Evolutionary conservation across 345 rosid genomes (phyloP), one percentile per base, ranked within the genome.

Genomic region (Stellera chamaejasme): DNA sequence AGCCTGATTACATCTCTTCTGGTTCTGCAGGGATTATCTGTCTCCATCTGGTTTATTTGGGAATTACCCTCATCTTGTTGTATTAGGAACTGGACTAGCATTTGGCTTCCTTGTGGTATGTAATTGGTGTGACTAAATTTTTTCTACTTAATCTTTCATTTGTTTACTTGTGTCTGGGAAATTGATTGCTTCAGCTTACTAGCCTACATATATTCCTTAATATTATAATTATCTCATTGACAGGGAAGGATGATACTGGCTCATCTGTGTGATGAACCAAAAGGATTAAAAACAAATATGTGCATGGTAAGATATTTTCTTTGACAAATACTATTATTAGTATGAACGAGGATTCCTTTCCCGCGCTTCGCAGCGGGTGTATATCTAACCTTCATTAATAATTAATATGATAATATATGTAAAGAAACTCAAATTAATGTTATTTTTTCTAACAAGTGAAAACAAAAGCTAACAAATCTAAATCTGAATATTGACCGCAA

Each of bases 161-260:
- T 19, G 0, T 19, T 19, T 19, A 19, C 39, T 32, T 32, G 39
- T 5, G 4, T 8, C 39, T 32, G 8, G 39, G 23, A 19, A 19
- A 32, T 32, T 32, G 8, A 32, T 32, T 8, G 39, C 8, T 5
- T 8, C 39, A 32, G 39, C 8, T 32, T 32, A 32, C 39, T 4
- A 32, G 39, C 39, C 8, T 32, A 32, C 8, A 8, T 32, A 8
- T 8, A 32, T 32, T 32, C 5, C 39, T 32, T 32, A 5, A 4
- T 32, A 32, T 0, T 32, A 0, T 32, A 32, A 8, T 32, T 8
- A 32, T 68, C 67, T 25, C 49, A 56, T 72, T 74, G 65, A 56
- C 88, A 93, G 99, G 99, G 99, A 72, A 82, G 99, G 74, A 90
- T 93, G 99, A 90, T 93, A 78, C 78, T 93, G 68, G 89, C 99